Conservation (phyloP, 148 eudicot species). For the Diospyros lotus region DNA sequence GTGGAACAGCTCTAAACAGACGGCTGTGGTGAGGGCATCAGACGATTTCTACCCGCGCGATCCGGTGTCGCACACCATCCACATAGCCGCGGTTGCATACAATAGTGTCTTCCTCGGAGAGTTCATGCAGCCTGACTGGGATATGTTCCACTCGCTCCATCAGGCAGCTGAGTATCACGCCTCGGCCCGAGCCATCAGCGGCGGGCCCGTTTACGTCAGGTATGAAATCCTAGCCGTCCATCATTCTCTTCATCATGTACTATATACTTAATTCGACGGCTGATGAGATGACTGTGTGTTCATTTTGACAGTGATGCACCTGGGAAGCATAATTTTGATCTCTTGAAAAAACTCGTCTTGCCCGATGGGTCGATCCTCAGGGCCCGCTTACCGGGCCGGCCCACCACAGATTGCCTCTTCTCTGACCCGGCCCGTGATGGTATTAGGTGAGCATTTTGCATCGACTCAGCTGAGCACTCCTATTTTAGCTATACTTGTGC, state of each 20-base stretch:
- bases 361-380: conserved; percentile 85
- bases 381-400: conserved; percentile 73
- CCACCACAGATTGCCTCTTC: conserved; percentile 81
- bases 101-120: conserved; percentile 87
- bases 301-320: conserved; percentile 68
- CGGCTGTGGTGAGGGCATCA: conserved; percentile 86
- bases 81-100: conserved; percentile 82
- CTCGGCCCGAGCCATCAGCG: conserved; percentile 83
- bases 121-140: conserved; percentile 94
- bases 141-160: conserved; percentile 88
- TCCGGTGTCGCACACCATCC: conserved; percentile 84
- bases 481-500: too few species aligned
- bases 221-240: conserved; percentile 8
- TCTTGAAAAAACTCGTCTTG: conserved; percentile 76
- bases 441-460: conserved; percentile 30
- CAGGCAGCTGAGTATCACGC: conserved; percentile 87
- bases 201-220: conserved; percentile 88
- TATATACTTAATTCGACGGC: too few species aligned
- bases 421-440: conserved; percentile 83
- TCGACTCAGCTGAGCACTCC: too few species aligned
- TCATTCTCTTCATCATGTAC: neutral
- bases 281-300: neutral
- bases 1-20: conserved; percentile 59
- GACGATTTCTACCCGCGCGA: conserved; percentile 91
- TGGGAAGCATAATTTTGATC: conserved; percentile 78